Evolutionary conservation across 805 yeast species (phyloP).

Genomic region (Starmerella potacharoeniae): DNA sequence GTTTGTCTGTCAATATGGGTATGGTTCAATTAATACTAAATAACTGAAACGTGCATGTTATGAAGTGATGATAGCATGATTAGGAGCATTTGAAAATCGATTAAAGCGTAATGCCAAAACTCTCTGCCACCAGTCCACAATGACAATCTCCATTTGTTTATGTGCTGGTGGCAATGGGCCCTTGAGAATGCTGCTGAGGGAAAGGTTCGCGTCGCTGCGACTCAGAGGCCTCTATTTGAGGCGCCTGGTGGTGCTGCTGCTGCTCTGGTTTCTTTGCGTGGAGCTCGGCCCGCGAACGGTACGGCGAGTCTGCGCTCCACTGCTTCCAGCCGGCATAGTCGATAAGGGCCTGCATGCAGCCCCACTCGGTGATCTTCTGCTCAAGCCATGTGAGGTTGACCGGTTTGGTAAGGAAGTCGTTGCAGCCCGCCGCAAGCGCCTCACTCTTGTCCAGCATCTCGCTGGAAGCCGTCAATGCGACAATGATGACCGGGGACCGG

Average conservation of each 20-base stretch:
- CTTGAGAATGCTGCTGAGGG: neutral
- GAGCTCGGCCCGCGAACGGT: neutral
- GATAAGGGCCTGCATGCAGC: constrained; percentile 96
- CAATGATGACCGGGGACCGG: constrained; percentile 92
- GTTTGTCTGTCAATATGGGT: no score
- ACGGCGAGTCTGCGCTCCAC: constrained; percentile 25
- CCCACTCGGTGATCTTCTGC: constrained; percentile 88
- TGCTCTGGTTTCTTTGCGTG: neutral
- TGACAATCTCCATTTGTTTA: neutral
- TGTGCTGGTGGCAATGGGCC: neutral
- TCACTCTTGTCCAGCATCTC: constrained; percentile 74
- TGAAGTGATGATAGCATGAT: no score
- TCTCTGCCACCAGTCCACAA: no score
- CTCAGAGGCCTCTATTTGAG: neutral
- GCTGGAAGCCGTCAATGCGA: constrained; percentile 89
- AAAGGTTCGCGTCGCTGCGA: neutral
- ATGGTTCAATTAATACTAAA: no score
- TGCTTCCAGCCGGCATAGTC: constrained; percentile 83
- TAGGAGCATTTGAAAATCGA: no score
- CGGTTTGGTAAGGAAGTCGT: constrained; percentile 91
- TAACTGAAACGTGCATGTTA: no score
- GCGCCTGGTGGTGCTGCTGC: neutral
- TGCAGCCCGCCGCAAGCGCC: constrained; percentile 94
- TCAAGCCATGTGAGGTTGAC: constrained; percentile 90
- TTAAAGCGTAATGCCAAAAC: no score